These are phyloP conservation scores for Chrysoporthe austroafricana DNA, from an alignment of 2,329 filamentous ascomycete genomes.

Conservation along the genomic window DNA sequence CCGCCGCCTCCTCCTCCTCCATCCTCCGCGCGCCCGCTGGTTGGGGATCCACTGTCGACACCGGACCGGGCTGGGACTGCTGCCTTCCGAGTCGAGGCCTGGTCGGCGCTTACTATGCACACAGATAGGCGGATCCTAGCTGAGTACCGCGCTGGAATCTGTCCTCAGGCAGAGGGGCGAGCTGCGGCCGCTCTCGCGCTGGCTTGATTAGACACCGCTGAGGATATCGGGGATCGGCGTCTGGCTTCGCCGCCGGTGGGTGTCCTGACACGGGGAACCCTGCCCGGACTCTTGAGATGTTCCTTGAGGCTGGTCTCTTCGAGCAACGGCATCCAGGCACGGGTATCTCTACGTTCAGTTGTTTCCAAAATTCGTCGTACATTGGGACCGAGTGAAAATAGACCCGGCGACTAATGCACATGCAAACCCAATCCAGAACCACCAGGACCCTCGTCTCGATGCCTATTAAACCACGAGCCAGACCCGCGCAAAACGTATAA, in stretches of 20 bases:
- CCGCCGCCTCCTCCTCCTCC: too few relatives aligned
- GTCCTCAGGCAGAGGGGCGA: background rate
- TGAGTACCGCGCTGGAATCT: too few relatives aligned
- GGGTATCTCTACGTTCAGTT: background rate
- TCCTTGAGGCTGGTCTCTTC: background rate
- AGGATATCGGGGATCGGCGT: background rate
- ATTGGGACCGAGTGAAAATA: background rate
- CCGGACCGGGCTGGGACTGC: background rate
- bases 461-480: background rate
- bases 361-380: background rate
- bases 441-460: background rate
- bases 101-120: background rate
- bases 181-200: background rate
- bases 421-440: background rate
- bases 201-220: background rate
- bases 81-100: background rate
- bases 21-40: background rate
- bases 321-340: background rate
- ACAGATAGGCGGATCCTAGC: too few relatives aligned
- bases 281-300: background rate
- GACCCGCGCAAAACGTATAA: background rate
- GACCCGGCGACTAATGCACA: background rate
- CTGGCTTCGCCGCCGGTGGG: background rate
- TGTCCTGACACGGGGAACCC: background rate
- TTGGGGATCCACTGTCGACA: background rate